These are phyloP conservation scores for Neurospora crassa DNA, from an alignment of 2,329 filamentous ascomycete genomes.

Conservation along the genomic window DNA sequence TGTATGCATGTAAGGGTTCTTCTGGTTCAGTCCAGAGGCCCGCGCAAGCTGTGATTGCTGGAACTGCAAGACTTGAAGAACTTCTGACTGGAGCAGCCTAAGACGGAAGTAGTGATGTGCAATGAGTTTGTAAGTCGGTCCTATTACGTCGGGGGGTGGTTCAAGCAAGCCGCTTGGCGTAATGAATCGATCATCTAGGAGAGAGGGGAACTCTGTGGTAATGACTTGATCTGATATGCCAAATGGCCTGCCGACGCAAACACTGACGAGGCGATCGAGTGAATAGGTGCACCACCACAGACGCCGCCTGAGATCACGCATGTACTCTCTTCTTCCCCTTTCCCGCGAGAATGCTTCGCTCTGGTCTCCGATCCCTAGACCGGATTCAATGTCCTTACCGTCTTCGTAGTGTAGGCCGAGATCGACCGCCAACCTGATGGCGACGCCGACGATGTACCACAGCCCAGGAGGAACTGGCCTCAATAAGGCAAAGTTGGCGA, in stretches of 20 bases:
- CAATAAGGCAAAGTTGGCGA: conserved; percentile 85
- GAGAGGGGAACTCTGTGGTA: conserved; percentile 86
- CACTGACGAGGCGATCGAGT: conserved; percentile 87
- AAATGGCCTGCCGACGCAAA: conserved; percentile 86
- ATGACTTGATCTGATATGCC: conserved; percentile 95
- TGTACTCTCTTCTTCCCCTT: conserved; percentile 68
- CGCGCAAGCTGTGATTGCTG: conserved; percentile 78
- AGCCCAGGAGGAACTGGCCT: conserved; percentile 85
- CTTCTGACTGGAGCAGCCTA: conserved; percentile 84
- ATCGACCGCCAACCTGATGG: conserved; percentile 81
- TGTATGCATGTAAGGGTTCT: conserved; percentile 67
- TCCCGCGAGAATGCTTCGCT: conserved; percentile 30
- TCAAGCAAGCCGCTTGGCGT: conserved; percentile 65
- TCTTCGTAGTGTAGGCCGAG: conserved; percentile 90
- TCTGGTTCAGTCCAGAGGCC: conserved; percentile 50
- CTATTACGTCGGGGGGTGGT: conserved; percentile 43
- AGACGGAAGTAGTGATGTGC: conserved; percentile 88
- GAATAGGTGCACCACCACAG: conserved; percentile 98
- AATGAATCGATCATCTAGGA: conserved; percentile 82
- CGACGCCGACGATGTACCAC: conserved; percentile 96
- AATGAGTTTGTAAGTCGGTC: conserved; percentile 81
- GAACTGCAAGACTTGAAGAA: conserved; percentile 85
- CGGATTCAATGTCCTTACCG: conserved; percentile 53
- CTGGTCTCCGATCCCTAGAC: conserved; percentile 40
- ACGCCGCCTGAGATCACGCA: conserved; percentile 74